Base-by-base conservation (phyloP, 805 yeast species). In the Helenozyma baotianmanensis region DNA sequence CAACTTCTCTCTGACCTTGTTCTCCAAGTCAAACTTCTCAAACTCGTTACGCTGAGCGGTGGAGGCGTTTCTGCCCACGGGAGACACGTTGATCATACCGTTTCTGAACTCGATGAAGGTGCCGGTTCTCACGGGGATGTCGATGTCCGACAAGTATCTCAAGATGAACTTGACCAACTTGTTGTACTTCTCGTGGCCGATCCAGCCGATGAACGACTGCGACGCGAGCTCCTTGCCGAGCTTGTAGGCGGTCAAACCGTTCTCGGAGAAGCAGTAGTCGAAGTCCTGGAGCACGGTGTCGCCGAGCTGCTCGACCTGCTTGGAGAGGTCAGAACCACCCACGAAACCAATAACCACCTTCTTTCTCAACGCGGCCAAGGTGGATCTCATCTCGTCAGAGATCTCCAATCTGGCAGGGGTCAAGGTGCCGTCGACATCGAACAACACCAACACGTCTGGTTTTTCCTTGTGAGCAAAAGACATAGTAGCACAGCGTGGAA, bases 71-170 rank as follows among this genome's bases (percentile, higher is more conserved):
- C 99, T 87, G 56, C 99, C 99, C 41, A 92, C 79, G 51, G 99
- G 99, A 11, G 97, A 88, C 44, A 92, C 87, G 68, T 92, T 92
- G 67, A 92, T 85, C 95, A 92, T 89, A 64, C 99, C 99, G 64
- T 92, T 92, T 79, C 99, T 86, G 77, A 92, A 92, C 74, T 92
- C 99, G 50, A 92, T 70, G 67, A 92, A 92, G 40, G 99, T 92
- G 64, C 99, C 99, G 74, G 97, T 87, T 80, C 97, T 87, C 61
- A 83, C 76, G 57, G 99, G 99, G 49, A 92, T 63, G 47, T 92
- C 97, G 35, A 92, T 61, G 27, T 82, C 82, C 34, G 96, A 62
- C 50, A 92, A 74, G 72, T 92, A 89, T 50, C 76, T 77, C 57
- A 92, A 74, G 56, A 87, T 78, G 70, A 87, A 92, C 67, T 78